Base-by-base conservation (phyloP, 345 rosid species). In the Geranium rotundifolium region DNA sequence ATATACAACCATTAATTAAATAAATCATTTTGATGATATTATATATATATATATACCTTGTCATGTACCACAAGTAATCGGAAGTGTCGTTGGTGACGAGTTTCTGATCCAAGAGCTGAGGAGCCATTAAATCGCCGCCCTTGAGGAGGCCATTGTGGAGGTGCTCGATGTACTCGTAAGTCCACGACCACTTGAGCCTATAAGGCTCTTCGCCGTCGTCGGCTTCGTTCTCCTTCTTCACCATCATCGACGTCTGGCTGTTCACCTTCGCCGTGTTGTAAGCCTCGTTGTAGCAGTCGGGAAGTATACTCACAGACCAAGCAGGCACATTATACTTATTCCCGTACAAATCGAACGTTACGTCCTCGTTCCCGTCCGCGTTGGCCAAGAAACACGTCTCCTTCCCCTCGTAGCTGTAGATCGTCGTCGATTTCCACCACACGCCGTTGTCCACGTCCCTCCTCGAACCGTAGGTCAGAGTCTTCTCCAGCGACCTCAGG, bases 401-500 rank as follows among this genome's bases (percentile, higher is more conserved):
- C 15, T 46, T 46, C 12, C 15, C 52, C 12, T 46, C 14, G 52
- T 46, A 46, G 12, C 12, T 46, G 52, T 46, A 46, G 12, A 46
- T 46, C 16, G 52, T 46, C 12, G 15, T 14, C 52, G 52, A 46
- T 46, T 46, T 46, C 52, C 15, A 46, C 14, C 15, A 46, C 1
- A 9, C 52, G 10, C 62, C 70, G 10, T 62, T 65, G 17, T 68
- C 63, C 0, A 66, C 15, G 6, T 64, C 37, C 6, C 63, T 66
- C 49, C 58, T 56, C 7, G 23, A 65, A 57, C 95, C 97, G 13
- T 79, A 29, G 12, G 92, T 84, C 49, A 87, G 73, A 7, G 73
- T 67, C 17, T 74, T 65, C 78, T 90, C 90, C 54, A 84, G 77
- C 0, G 86, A 76, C 58, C 75, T 79, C 63, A 87, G 65, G 4